Conservation (phyloP, 495 filamentous ascomycete genomes). For the Trichocladium uniseriatum region DNA sequence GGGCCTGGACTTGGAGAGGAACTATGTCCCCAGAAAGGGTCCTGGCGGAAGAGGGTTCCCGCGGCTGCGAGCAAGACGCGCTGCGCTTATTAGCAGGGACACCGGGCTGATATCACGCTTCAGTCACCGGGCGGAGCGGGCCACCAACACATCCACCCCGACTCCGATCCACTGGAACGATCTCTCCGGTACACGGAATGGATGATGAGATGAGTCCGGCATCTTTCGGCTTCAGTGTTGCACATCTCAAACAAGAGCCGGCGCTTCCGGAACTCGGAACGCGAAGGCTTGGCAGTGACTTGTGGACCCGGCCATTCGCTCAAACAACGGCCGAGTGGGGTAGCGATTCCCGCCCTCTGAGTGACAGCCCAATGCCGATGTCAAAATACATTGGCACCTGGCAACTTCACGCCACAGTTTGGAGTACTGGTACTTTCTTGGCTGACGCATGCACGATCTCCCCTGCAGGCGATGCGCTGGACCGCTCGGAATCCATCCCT, state of each 20-base stretch:
- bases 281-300: not conserved
- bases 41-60: conserved; percentile 9
- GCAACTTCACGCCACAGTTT: not conserved
- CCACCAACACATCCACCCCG: not conserved
- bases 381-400: not conserved
- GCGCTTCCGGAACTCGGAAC: not conserved
- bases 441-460: conserved; percentile 1
- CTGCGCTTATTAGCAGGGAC: conserved; percentile 15
- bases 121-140: not conserved
- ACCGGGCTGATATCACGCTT: conserved; percentile 6
- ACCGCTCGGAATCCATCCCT: too few species aligned
- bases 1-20: conserved; percentile 5
- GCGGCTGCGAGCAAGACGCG: conserved; percentile 14
- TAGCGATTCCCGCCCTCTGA: too few species aligned
- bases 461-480: not conserved
- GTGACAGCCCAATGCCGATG: too few species aligned
- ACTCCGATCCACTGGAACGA: conserved; percentile 3
- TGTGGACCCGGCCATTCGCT: not conserved
- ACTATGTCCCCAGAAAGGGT: conserved; percentile 13
- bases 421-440: conserved; percentile 2
- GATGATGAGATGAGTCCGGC: conserved; percentile 7
- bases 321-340: not conserved
- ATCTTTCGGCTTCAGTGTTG: too few species aligned
- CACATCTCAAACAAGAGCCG: not conserved
- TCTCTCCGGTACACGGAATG: not conserved